phyloP scores from a whole-genome alignment of 345 rosid genomes.

The Abelmoschus esculentus region DNA sequence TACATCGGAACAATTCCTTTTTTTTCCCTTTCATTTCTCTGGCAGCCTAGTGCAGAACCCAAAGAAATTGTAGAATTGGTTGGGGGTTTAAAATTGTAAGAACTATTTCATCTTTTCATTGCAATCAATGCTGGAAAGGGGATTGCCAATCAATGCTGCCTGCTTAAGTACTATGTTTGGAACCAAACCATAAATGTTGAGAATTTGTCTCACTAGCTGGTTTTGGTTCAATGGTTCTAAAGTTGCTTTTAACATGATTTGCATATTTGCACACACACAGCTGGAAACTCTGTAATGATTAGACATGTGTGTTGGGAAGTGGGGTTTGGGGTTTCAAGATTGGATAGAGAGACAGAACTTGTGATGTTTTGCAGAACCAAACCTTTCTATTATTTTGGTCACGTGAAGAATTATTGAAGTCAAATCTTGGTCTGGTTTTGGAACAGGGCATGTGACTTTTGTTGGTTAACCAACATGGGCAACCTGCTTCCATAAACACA shows the following conservation, averaged over 20 bases:
- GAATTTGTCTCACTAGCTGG: neutral
- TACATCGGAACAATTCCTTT: constrained; percentile 7
- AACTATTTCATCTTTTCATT: constrained; percentile 17
- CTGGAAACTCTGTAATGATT: no score
- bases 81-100: constrained; percentile 24
- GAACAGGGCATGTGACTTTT: neutral
- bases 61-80: constrained; percentile 21
- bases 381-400: no score
- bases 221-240: neutral
- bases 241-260: no score
- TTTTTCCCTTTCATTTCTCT: no score
- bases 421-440: no score
- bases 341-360: no score
- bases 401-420: no score
- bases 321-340: no score
- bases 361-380: no score
- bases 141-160: neutral
- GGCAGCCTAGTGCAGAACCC: no score
- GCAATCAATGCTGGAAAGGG: constrained; percentile 19
- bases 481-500: neutral
- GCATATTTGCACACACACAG: no score
- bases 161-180: neutral
- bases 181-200: neutral
- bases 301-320: no score
- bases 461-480: neutral